phyloP scores from a whole-genome alignment of 2,329 filamentous ascomycete species.

The Claviceps pazoutovae region DNA sequence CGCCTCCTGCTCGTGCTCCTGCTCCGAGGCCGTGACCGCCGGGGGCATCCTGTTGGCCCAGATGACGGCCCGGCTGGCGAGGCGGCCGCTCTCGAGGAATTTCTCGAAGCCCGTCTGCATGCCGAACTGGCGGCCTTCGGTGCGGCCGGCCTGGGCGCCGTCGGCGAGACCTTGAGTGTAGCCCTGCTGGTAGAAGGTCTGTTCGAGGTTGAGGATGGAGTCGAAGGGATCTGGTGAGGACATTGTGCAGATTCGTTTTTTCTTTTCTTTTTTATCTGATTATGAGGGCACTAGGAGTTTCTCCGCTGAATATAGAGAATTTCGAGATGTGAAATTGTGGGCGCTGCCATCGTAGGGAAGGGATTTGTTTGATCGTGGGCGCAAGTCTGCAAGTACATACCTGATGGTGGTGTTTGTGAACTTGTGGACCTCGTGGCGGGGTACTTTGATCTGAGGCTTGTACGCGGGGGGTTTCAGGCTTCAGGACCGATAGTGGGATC shows the following conservation, averaged over 20 bases:
- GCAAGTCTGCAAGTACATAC: no score
- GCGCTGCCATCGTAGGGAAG: no score
- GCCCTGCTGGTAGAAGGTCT: slow-evolving; percentile 68
- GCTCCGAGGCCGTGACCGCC: background rate
- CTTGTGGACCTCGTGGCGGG: no score
- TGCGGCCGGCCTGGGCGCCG: slow-evolving; percentile 61
- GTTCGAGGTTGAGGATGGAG: slow-evolving; percentile 45
- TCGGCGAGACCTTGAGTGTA: slow-evolving; percentile 62
- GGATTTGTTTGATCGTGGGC: no score
- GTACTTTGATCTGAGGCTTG: no score
- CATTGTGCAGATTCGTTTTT: slow-evolving; percentile 7
- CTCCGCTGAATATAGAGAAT: background rate
- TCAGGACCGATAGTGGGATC: no score
- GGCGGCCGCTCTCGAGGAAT: slow-evolving; percentile 63
- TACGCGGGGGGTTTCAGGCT: no score
- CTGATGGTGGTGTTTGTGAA: no score
- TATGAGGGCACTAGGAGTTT: no score
- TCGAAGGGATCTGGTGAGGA: slow-evolving; percentile 35
- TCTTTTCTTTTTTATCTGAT: background rate
- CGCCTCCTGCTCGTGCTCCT: no score
- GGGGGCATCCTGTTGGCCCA: slow-evolving; percentile 59
- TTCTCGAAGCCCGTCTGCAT: slow-evolving; percentile 91
- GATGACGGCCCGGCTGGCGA: slow-evolving; percentile 68
- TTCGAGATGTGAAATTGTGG: no score
- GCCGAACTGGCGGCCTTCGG: slow-evolving; percentile 82